Base-by-base conservation (phyloP, 768 basidiomycete genomes). In the Asterophora parasitica region DNA sequence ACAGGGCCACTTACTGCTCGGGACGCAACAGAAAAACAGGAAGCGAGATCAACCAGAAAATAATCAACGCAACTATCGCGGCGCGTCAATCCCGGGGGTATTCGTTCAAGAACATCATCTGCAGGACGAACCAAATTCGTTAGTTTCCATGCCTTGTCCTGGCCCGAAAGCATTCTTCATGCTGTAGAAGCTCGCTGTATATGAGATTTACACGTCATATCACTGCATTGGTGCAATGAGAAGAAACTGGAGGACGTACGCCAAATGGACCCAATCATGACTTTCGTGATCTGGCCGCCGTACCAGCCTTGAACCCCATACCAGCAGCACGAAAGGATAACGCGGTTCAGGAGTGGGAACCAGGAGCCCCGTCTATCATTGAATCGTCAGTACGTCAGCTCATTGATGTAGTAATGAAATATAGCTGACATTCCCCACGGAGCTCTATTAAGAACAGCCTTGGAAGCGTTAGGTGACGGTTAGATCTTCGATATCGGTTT, bases 251-350 rank as follows among this genome's bases (percentile, higher is more conserved):
- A 31, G 51, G 17, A n/a, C 58, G 28, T 52, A 64, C 64, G 62
- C 64, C 62, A 65, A 2, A 65, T 60, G 11, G 64, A 51, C 6
- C 62, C 64, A 34, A 65, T 65, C 58, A 65, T 59, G 15, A 62
- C 54, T 42, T 65, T 65, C 9, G 62, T 56, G 51, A 65, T 59
- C 44, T 64, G 62, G 7, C 64, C 64, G 4, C 64, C 64, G 26
- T 58, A 65, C 64, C 64, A 65, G 13, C 55, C 56, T 48, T 62
- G 49, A 2, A 65, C 64, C 8, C 62, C 64, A 39, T 63, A 61
- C 64, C 64, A 65, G 39, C 59, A 61, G 39, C 62, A 65, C 3
- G 64, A 65, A 12, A 65, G 55, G 39, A 65, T 60, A 40, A 65
- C 56, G 16, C 64, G 64, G 44, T 61, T 62, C 5, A 57, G 40